Evolutionary conservation across 2,329 filamentous ascomycete species (phyloP).

Genomic region (Paraconiothyrium sp.): DNA sequence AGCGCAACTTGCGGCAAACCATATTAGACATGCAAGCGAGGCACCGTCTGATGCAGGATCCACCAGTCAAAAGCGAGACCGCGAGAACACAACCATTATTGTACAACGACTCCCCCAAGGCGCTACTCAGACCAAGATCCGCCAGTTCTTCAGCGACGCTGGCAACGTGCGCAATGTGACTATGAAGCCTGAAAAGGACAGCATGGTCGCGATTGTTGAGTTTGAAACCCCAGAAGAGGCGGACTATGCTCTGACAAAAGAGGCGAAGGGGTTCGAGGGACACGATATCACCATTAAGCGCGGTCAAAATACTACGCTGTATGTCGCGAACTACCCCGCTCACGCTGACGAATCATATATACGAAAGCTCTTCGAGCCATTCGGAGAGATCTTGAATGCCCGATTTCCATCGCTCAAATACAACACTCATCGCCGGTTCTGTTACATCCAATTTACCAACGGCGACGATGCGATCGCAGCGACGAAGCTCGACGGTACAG

Average conservation of each 20-base stretch:
- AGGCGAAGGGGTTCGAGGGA: conserved; percentile 81
- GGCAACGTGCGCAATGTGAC: conserved; percentile 83
- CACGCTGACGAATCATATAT: conserved; percentile 76
- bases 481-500: conserved; percentile 74
- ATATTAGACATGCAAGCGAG: conserved; percentile 43
- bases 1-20: conserved; percentile 20
- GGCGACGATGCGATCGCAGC: conserved; percentile 59
- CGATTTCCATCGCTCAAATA: conserved; percentile 92
- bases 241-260: conserved; percentile 79
- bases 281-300: conserved; percentile 77
- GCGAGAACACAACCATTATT: conserved; percentile 87
- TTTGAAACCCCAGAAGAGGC: conserved; percentile 85
- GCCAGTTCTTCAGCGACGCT: conserved; percentile 91
- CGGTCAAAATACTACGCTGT: conserved; percentile 82
- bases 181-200: conserved; percentile 69
- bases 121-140: conserved; percentile 75
- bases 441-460: conserved; percentile 89
- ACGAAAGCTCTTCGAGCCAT: conserved; percentile 70
- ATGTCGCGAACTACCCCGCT: conserved; percentile 88
- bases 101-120: conserved; percentile 78
- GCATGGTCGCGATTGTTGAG: conserved; percentile 80
- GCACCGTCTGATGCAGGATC: conserved; percentile 44
- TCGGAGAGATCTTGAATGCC: conserved; percentile 83
- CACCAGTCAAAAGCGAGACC: conserved; percentile 74
- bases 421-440: conserved; percentile 90